Evolutionary conservation across 331 rosid species (phyloP).

Genomic region (Rhamnella rubrinervis): DNA sequence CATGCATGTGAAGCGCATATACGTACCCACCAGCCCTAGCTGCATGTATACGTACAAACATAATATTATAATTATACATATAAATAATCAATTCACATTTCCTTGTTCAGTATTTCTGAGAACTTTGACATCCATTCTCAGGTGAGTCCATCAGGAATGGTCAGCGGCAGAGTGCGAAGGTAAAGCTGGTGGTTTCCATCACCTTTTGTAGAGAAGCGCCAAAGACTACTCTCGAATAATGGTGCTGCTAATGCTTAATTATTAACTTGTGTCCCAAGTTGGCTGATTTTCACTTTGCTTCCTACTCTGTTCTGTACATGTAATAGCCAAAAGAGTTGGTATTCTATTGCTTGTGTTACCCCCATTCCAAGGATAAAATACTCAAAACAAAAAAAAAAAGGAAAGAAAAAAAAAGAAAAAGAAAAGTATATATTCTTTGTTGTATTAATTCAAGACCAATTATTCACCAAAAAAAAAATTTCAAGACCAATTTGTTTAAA

Average conservation of each 20-base stretch:
- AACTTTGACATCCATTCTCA: slow-evolving; percentile 18
- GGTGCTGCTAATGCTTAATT: slow-evolving; percentile 45
- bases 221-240: slow-evolving; percentile 65
- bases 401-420: too few species aligned
- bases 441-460: not conserved
- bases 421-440: slow-evolving; percentile 9
- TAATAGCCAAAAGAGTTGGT: not conserved
- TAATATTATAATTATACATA: too few species aligned
- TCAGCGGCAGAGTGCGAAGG: slow-evolving; percentile 96
- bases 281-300: not conserved
- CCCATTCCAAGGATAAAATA: not conserved
- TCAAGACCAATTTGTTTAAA: too few species aligned
- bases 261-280: slow-evolving; percentile 26
- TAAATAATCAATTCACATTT: not conserved
- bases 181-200: slow-evolving; percentile 88
- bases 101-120: slow-evolving; percentile 6
- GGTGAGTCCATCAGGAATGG: slow-evolving; percentile 83
- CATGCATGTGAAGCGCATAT: too few species aligned
- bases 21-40: too few species aligned
- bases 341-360: not conserved
- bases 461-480: too few species aligned
- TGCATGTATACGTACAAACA: too few species aligned
- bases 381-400: too few species aligned
- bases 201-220: slow-evolving; percentile 77
- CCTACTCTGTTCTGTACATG: not conserved